Conservation (phyloP, 192 early-diverging fungal species). For the Mortierella antarctica region DNA sequence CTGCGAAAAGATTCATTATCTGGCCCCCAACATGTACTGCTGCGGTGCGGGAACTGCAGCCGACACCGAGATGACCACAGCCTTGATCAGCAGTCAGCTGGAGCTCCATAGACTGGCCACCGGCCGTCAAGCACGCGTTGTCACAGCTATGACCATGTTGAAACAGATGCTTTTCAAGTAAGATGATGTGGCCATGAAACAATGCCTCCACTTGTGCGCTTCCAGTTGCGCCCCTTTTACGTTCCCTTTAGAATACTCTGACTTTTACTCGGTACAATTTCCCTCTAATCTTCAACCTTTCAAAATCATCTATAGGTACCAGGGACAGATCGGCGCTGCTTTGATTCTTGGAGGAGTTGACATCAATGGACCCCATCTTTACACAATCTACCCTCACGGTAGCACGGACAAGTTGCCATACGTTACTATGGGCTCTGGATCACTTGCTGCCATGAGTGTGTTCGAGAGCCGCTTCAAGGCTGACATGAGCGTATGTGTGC, state of each 20-base stretch:
- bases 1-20: constrained; percentile 98
- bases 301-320: constrained; percentile 69
- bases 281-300: background rate
- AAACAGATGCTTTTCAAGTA: constrained; percentile 96
- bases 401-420: constrained; percentile 96
- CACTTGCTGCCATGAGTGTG: constrained; percentile 94
- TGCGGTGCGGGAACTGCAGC: constrained; percentile 99
- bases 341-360: constrained; percentile 96
- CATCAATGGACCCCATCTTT: constrained; percentile 89
- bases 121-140: constrained; percentile 87
- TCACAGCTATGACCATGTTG: constrained; percentile 95
- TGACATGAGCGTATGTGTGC: constrained; percentile 73
- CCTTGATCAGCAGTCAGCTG: constrained; percentile 91
- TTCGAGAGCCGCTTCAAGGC: constrained; percentile 90
- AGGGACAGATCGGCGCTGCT: constrained; percentile 95
- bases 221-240: background rate
- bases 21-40: constrained; percentile 98
- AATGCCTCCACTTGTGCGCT: background rate
- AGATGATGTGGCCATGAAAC: background rate
- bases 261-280: background rate
- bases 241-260: background rate
- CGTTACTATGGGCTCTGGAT: constrained; percentile 96
- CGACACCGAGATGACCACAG: constrained; percentile 96
- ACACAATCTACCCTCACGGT: constrained; percentile 94
- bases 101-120: constrained; percentile 94